Conservation (phyloP, 345 rosid genomes). For the Dipteronia sinensis region DNA sequence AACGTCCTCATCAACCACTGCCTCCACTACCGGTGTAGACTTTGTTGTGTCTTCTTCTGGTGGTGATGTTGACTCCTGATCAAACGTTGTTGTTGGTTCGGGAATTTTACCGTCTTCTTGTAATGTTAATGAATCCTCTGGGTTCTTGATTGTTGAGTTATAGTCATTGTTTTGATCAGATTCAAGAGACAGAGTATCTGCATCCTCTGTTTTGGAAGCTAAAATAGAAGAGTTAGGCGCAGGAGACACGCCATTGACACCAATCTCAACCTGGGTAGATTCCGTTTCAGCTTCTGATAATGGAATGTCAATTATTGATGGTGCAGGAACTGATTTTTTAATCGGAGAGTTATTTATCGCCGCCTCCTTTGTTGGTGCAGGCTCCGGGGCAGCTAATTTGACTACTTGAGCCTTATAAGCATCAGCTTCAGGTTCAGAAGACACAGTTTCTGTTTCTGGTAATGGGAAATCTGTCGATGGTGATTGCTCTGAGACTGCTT, state of each 20-base stretch:
- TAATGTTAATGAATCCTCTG: background rate
- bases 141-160: background rate
- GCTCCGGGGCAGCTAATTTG: background rate
- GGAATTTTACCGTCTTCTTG: too few species aligned
- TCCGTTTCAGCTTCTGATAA: background rate
- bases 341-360: background rate
- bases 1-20: background rate
- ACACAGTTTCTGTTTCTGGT: too few species aligned
- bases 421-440: too few species aligned
- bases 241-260: background rate
- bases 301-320: background rate
- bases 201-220: background rate
- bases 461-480: background rate
- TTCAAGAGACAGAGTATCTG: background rate
- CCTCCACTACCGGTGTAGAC: background rate
- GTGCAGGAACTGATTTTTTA: background rate
- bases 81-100: too few species aligned
- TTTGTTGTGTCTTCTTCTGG: background rate
- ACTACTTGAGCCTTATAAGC: background rate
- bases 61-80: constrained; percentile 8
- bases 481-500: background rate
- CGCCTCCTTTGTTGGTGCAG: background rate
- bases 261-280: background rate
- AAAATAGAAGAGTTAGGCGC: background rate
- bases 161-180: background rate